Percentiles rank a stretch among this genome's conserved stretches.
phyloP scores from a whole-genome alignment of 352 stramenopile genomes.

The Globisporangium spinosum region DNA sequence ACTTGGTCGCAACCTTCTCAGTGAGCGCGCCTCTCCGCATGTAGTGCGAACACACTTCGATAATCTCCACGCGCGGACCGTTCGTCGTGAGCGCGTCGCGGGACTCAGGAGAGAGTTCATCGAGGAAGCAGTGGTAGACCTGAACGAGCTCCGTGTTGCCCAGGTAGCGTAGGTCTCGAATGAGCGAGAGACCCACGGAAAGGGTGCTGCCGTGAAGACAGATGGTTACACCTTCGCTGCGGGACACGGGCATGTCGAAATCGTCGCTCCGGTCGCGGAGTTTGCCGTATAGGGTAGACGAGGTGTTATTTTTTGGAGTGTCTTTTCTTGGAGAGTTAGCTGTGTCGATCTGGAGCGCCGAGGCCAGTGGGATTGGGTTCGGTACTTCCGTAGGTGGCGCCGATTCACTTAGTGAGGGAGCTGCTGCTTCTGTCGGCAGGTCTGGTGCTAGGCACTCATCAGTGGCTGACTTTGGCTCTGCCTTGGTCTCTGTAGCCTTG shows the following conservation, averaged over 20 bases:
- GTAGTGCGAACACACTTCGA: slow-evolving; percentile 38
- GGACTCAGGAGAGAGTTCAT: slow-evolving; percentile 34
- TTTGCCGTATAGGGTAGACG: neutral
- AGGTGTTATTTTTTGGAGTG: neutral
- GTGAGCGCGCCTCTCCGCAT: neutral
- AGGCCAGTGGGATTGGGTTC: neutral
- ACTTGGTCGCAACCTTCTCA: slow-evolving; percentile 22
- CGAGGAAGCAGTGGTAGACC: slow-evolving; percentile 41
- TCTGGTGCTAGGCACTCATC: neutral
- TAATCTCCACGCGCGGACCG: slow-evolving; percentile 35
- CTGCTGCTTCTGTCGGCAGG: neutral
- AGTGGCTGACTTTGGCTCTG: neutral
- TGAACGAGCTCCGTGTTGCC: slow-evolving; percentile 42
- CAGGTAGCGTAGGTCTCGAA: slow-evolving; percentile 42
- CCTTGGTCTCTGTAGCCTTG: neutral
- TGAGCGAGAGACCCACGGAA: slow-evolving; percentile 39
- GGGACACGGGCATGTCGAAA: slow-evolving; percentile 1
- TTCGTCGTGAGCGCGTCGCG: slow-evolving; percentile 25
- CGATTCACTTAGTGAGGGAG: no score
- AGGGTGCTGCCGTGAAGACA: slow-evolving; percentile 37
- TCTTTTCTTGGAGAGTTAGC: neutral
- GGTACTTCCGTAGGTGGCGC: neutral
- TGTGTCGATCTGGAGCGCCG: neutral
- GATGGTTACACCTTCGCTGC: slow-evolving; percentile 27
- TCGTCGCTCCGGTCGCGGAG: slow-evolving; percentile 3